Evolutionary conservation across 306 rosid species (phyloP).

Genomic region (Clitoria ternatea): DNA sequence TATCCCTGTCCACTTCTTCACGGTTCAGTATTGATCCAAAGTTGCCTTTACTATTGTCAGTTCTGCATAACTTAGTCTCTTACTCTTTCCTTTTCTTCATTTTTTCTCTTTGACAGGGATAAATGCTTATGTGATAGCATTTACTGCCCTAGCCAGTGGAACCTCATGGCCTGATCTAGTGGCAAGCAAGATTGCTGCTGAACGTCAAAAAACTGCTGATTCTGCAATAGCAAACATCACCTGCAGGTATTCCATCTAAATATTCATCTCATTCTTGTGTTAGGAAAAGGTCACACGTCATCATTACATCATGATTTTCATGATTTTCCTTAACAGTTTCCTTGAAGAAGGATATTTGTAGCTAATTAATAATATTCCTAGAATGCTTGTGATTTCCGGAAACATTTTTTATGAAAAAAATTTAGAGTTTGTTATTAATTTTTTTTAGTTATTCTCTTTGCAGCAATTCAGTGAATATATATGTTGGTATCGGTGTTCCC

Average conservation of each 20-base stretch:
- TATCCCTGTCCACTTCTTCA: slow-evolving; percentile 15
- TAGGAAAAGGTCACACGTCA: slow-evolving; percentile 8
- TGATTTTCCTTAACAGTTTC: slow-evolving; percentile 6
- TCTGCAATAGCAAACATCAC: slow-evolving; percentile 98
- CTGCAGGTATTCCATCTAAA: slow-evolving; percentile 67
- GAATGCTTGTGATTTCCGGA: not conserved
- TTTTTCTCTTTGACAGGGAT: slow-evolving; percentile 54
- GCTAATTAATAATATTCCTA: not conserved
- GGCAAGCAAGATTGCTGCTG: slow-evolving; percentile 97
- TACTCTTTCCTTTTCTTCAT: not conserved
- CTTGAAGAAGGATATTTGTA: slow-evolving; percentile 11
- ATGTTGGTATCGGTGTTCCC: slow-evolving; percentile 91
- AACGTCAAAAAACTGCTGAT: slow-evolving; percentile 92
- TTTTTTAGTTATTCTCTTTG: slow-evolving; percentile 12
- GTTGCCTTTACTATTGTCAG: not conserved
- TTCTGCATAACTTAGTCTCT: slow-evolving; percentile 1
- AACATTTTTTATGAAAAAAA: not conserved
- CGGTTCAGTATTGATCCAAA: slow-evolving; percentile 7
- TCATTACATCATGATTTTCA: slow-evolving; percentile 9
- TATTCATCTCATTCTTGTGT: slow-evolving; percentile 17
- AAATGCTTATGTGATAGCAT: slow-evolving; percentile 91
- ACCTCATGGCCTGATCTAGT: slow-evolving; percentile 99
- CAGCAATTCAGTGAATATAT: slow-evolving; percentile 94
- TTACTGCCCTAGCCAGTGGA: slow-evolving; percentile 87
- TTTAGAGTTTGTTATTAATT: slow-evolving; percentile 12